Conservation (phyloP, 129 eudicot genomes). For the Heracleum sosnowskyi region DNA sequence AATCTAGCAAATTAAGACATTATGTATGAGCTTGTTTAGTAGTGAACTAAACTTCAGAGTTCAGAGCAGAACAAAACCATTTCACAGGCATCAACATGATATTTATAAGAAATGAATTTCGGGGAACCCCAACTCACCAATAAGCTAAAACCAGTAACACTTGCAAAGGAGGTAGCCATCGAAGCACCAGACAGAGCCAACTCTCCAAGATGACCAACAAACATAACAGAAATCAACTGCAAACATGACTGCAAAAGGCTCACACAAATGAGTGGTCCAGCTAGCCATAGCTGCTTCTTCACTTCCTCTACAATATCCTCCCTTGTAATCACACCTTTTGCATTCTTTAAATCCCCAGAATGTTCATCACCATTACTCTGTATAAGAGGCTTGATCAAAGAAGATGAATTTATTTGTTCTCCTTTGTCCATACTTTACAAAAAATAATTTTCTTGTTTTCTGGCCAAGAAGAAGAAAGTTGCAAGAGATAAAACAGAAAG, state of each 20-base stretch:
- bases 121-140: slow-evolving; percentile 23
- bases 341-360: not conserved
- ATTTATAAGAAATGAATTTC: not conserved
- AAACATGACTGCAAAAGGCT: slow-evolving; percentile 44
- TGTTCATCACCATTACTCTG: not conserved
- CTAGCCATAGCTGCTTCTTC: slow-evolving; percentile 62
- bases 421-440: not conserved
- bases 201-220: slow-evolving; percentile 84
- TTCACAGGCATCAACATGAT: not conserved
- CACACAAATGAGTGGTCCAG: slow-evolving; percentile 59
- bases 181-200: slow-evolving; percentile 90
- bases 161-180: slow-evolving; percentile 85
- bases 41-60: not conserved
- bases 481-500: not conserved
- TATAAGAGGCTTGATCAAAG: not conserved
- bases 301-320: slow-evolving; percentile 48
- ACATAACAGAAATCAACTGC: slow-evolving; percentile 73
- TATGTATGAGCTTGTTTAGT: not conserved
- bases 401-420: not conserved
- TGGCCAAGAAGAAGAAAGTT: not conserved
- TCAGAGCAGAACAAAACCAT: no score
- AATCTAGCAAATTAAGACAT: not conserved
- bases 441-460: not conserved
- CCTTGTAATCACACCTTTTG: slow-evolving; percentile 7
- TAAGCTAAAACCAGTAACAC: slow-evolving; percentile 69